phyloP scores from a whole-genome alignment of 495 filamentous ascomycete genomes.

The Aspergillus sclerotiicarbonarius region DNA sequence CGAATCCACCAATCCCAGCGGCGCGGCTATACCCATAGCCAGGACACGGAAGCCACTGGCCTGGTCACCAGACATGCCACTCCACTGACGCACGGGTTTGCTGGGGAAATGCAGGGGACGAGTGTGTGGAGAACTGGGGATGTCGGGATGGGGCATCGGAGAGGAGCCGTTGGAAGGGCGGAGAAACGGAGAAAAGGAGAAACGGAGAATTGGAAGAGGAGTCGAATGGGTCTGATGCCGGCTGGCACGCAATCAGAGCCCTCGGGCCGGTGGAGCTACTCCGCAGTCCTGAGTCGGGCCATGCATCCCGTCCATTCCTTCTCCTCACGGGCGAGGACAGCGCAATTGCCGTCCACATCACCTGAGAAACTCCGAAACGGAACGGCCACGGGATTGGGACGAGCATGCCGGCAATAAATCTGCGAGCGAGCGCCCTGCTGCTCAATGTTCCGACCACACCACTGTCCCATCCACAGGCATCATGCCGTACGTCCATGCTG shows the following conservation, averaged over 20 bases:
- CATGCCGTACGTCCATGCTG: constrained; percentile 8
- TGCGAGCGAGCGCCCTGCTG: neutral
- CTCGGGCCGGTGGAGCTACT: neutral
- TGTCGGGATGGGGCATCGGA: neutral
- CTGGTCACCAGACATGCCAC: neutral
- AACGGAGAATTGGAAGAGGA: constrained; percentile 18
- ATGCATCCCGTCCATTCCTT: too few species aligned
- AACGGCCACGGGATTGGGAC: too few species aligned
- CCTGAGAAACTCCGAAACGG: too few species aligned
- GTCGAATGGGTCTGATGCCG: too few species aligned
- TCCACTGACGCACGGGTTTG: neutral
- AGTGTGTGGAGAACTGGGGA: neutral
- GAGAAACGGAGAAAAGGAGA: constrained; percentile 25
- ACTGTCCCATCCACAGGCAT: neutral
- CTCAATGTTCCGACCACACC: constrained; percentile 4
- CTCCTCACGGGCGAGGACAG: too few species aligned
- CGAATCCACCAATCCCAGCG: neutral
- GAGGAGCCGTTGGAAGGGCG: neutral
- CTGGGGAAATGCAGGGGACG: neutral
- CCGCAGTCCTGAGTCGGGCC: neutral
- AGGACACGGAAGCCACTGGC: neutral
- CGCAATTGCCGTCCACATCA: too few species aligned
- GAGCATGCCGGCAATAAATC: neutral
- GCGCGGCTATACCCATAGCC: neutral
- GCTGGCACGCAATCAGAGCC: neutral